phyloP scores from a whole-genome alignment of 169 alveolate species.

The Hepatocystis sp. region DNA sequence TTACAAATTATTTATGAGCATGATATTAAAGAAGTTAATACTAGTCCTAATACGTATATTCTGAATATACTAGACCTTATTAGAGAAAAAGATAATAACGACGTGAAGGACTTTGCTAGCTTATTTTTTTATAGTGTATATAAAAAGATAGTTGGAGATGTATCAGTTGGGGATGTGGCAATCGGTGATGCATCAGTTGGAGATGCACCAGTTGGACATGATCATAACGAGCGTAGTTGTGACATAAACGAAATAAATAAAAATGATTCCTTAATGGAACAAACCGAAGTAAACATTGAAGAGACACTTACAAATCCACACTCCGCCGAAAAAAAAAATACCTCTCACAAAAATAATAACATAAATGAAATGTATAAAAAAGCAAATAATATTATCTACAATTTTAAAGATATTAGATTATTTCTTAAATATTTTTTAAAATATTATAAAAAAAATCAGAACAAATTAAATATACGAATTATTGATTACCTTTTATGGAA shows the following conservation, averaged over 20 bases:
- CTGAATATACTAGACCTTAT: conserved; percentile 13
- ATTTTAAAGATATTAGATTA: conserved; percentile 32
- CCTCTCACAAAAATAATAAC: neutral
- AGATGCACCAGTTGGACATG: too few species aligned
- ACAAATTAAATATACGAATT: conserved; percentile 12
- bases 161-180: too few species aligned
- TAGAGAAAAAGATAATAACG: conserved; percentile 8
- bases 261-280: too few species aligned
- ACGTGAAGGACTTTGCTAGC: conserved; percentile 1
- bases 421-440: conserved; percentile 16
- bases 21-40: conserved; percentile 17
- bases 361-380: conserved; percentile 2
- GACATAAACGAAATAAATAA: too few species aligned
- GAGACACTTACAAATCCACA: too few species aligned
- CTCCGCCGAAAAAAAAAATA: neutral
- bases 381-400: conserved; percentile 16
- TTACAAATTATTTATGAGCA: neutral
- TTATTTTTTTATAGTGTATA: conserved; percentile 32
- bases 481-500: conserved; percentile 31
- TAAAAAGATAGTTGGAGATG: conserved; percentile 22
- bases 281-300: too few species aligned
- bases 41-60: conserved; percentile 46
- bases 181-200: too few species aligned
- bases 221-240: too few species aligned
- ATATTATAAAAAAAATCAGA: conserved; percentile 20